Base-by-base conservation (phyloP, 257 asterid species). In the Lycium ferocissimum region DNA sequence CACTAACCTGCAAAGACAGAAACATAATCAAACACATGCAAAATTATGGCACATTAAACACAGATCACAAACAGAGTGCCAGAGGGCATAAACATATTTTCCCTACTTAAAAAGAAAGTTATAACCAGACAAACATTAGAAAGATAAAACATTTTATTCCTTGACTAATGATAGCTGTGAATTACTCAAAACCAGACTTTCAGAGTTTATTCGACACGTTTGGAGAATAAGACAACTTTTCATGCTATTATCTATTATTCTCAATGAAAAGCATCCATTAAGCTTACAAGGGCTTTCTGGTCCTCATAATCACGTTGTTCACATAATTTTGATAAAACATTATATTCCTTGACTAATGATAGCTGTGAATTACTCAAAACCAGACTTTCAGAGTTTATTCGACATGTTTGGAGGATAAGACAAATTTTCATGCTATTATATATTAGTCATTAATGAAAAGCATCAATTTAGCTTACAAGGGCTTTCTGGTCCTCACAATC, bases 1-100 rank as follows among this genome's bases (percentile, higher is more conserved):
- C 98, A 87, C 99, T 96, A 83, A 96, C 99, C 99, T 96, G 97
- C 90, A 89, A 58, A 51, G 76, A 76, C 9, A 86, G 76, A 59
- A 53, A 15, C 66, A 75, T 54, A 18, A 80, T 88, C 72, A 89
- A 62, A 20, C 33, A 51, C 65, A 76, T 26, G 82, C 5, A 53
- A 33, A 43, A 11, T 45, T 45, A 43, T 33, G n/a, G 53, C 80
- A 45, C 35, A 45, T 45, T 47, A 73, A 73, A 73, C 38, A 71
- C 58, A 45, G 9, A 45, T 20, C 59, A 73, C 38, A 73, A 47
- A 53, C 59, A 20, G 38, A 72, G 57, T 18, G 54, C 54, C 33
- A 40, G 1, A n/a, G 59, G 38, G 18, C 38, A 72, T 72, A 45
- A 20, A 20, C 38, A 20, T 73, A 26, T 73, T 6, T 11, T 38